Evolutionary conservation across 805 yeast genomes (phyloP), one percentile per base, ranked within the genome.

Genomic region (Nakazawaea pomicola): DNA sequence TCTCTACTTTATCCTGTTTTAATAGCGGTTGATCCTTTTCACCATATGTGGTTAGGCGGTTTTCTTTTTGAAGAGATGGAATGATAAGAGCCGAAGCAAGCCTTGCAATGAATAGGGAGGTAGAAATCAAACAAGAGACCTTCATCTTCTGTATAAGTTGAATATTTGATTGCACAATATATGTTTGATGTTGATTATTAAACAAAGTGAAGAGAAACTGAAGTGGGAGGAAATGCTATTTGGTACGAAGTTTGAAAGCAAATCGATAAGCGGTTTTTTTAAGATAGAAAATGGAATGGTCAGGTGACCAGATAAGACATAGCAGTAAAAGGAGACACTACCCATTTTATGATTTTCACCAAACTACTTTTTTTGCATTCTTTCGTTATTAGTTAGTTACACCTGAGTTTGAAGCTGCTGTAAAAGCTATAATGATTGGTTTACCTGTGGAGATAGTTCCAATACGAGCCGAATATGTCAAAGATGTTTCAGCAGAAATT

Each of bases 41-140:
- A n/a, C 34, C 29, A n/a, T 17, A 16, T 12, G 14, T 14, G 14
- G 51, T 34, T 29, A 45, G 34, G 27, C n/a, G 21, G 15, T 55
- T 52, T 20, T 46, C 31, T 41, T 47, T 47, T 14, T 47, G 47
- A 21, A 55, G 51, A 14, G 43, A 25, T 9, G 90, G 90, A 48
- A 83, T 76, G 45, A 82, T 80, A 54, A 82, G 64, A 16, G 76
- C 75, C 43, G 63, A 56, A 24, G 74, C 71, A n/a, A 56, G 49
- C 44, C 54, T 40, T 8, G 60, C 46, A 10, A 52, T 44, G 28
- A 57, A 31, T 42, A 57, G 39, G 18, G 59, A 43, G 5, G 52
- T 32, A 9, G 57, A 56, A 34, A 54, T 52, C 28, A 59, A 49
- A 34, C 31, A 14, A 17, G 49, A 41, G 9, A 43, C 31, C 43